phyloP scores from a whole-genome alignment of 1,284 basidiomycete genomes.

The Tilletia setariae region DNA sequence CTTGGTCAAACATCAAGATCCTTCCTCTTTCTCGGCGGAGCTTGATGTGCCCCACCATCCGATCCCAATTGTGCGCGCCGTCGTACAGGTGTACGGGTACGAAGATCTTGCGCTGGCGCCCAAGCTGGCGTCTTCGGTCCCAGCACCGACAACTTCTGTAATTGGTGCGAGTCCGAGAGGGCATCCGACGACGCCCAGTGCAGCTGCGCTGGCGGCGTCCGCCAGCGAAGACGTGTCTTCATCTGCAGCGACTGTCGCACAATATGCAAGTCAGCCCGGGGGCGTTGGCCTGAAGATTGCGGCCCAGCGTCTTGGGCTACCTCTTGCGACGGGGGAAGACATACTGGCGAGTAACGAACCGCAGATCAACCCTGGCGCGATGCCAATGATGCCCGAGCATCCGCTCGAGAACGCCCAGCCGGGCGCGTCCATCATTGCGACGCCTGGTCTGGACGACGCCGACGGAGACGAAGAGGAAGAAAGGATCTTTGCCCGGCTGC shows the following conservation, averaged over 20 bases:
- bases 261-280: slow-evolving; percentile 7
- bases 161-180: background rate
- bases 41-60: too few relatives aligned
- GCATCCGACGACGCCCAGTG: background rate
- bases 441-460: background rate
- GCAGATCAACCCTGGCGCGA: slow-evolving; percentile 3
- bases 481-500: background rate
- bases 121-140: background rate
- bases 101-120: slow-evolving; percentile 4
- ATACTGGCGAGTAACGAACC: background rate
- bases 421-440: too few relatives aligned
- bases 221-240: background rate
- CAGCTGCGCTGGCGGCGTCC: background rate
- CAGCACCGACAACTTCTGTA: background rate
- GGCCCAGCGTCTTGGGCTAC: background rate
- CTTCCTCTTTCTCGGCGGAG: background rate
- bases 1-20: background rate
- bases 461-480: background rate
- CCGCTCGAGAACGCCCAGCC: background rate
- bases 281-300: slow-evolving; percentile 3
- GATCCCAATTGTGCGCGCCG: background rate
- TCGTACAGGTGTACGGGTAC: slow-evolving; percentile 2
- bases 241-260: background rate
- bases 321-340: background rate
- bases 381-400: background rate